Evolutionary conservation across 768 basidiomycete genomes (phyloP).

Genomic region (Tylopilus subfusipes): DNA sequence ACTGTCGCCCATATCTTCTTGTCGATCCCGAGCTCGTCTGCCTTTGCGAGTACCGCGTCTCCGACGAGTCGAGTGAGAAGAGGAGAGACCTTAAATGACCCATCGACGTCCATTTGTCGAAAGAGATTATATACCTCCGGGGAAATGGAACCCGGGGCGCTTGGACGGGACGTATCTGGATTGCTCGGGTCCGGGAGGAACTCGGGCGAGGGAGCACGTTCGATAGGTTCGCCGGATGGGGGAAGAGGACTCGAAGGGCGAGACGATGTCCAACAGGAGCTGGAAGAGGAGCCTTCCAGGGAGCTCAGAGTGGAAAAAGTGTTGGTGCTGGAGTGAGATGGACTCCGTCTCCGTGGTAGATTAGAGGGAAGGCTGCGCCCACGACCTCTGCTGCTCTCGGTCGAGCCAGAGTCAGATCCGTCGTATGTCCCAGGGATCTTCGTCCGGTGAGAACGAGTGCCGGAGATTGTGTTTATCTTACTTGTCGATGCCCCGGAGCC

Average conservation of each 20-base stretch:
- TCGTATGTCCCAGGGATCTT: constrained; percentile 22
- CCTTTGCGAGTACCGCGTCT: constrained; percentile 29
- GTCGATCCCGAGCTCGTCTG: constrained; percentile 30
- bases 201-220: constrained; percentile 35
- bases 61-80: constrained; percentile 38
- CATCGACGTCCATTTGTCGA: constrained; percentile 41
- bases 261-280: constrained; percentile 32
- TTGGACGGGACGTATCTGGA: background rate
- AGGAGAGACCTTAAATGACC: constrained; percentile 41
- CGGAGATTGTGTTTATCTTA: background rate
- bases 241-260: constrained; percentile 23
- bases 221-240: constrained; percentile 24
- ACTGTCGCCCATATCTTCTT: constrained; percentile 46
- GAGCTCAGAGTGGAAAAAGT: constrained; percentile 51
- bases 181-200: constrained; percentile 6
- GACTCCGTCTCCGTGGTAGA: constrained; percentile 3
- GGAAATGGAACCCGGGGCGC: constrained; percentile 11
- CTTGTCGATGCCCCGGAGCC: constrained; percentile 1
- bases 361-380: background rate
- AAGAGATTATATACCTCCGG: constrained; percentile 36
- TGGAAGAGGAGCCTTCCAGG: constrained; percentile 36
- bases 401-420: constrained; percentile 12
- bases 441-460: background rate
- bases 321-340: constrained; percentile 28
- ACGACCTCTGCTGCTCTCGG: constrained; percentile 4